phyloP scores from a whole-genome alignment of 306 rosid genomes.

The Prunus salicina region DNA sequence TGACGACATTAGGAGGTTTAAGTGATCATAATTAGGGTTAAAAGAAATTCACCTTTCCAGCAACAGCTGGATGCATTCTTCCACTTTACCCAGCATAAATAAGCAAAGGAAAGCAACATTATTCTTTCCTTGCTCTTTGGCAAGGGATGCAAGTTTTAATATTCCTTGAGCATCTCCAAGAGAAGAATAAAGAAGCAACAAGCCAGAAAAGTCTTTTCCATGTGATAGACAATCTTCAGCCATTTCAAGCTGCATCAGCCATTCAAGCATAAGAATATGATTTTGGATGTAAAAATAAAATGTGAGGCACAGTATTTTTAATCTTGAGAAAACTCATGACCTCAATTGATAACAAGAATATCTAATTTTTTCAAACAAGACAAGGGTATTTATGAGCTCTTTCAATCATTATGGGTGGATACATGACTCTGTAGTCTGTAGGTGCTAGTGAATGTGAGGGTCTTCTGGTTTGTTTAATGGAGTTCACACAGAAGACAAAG shows the following conservation, averaged over 20 bases:
- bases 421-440: background rate
- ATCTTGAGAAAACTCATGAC: background rate
- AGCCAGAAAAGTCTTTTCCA: conserved; percentile 90
- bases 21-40: background rate
- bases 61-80: conserved; percentile 91
- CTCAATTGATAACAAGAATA: background rate
- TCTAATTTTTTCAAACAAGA: background rate
- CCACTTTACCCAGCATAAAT: conserved; percentile 86
- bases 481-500: background rate
- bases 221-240: conserved; percentile 85
- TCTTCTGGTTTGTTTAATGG: background rate
- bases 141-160: conserved; percentile 72
- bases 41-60: conserved; percentile 61
- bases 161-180: conserved; percentile 92
- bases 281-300: conserved; percentile 9
- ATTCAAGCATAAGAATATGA: conserved; percentile 4
- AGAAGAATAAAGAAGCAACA: conserved; percentile 89
- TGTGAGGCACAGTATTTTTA: background rate
- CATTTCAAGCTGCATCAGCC: conserved; percentile 78
- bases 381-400: background rate
- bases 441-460: background rate
- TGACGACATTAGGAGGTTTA: background rate
- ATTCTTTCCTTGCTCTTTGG: conserved; percentile 95
- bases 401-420: background rate
- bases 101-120: conserved; percentile 91